Evolutionary conservation across 2,329 filamentous ascomycete species (phyloP), one percentile per base, ranked within the genome.

Genomic region (Cercospora sp.): DNA sequence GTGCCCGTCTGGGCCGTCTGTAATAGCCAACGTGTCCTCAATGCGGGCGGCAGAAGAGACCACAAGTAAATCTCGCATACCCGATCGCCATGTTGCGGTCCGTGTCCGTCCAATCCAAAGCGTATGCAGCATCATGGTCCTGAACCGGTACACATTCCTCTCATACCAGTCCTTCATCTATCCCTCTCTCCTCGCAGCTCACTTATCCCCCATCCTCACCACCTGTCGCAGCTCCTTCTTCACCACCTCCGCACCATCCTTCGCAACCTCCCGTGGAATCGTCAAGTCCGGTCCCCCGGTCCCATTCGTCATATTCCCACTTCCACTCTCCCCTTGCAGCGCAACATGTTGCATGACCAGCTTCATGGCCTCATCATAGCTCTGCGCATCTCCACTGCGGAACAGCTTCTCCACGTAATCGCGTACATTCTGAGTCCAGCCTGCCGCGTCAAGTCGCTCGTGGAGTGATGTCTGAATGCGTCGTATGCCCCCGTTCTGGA

Each of bases 341-440:
- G 63, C 21, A 32, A 77, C 70, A 32, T 83, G 81, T 61, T 82
- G 80, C 70, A 86, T 81, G 13, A 89, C 83, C 32, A 83, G 81
- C 18, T 81, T 82, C 76, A 87, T 81, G 55, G 88, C 81, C 65
- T 89, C 85, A 63, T 86, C 83, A 71, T 86, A 87, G 34, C 82
- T 86, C 65, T 83, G 83, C 74, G 85, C 86, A 65, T 86, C 84
- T 58, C 86, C 86, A 28, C 82, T 85, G 72, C 87, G 85, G 65
- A 89, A 83, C 49, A 89, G 81, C 66, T 85, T 81, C 58, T 84
- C 83, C 18, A 87, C 82, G 69, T 89, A 84, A 58, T 79, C 80
- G 66, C 84, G 84, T 68, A 90, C 81, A 30, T 81, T 81, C 72
- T 86, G 82, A 51, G 85, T 85, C 87, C 87, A 90, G 72, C 87